Evolutionary conservation across 306 rosid species (phyloP).

Genomic region (Prinsepia uniflora): DNA sequence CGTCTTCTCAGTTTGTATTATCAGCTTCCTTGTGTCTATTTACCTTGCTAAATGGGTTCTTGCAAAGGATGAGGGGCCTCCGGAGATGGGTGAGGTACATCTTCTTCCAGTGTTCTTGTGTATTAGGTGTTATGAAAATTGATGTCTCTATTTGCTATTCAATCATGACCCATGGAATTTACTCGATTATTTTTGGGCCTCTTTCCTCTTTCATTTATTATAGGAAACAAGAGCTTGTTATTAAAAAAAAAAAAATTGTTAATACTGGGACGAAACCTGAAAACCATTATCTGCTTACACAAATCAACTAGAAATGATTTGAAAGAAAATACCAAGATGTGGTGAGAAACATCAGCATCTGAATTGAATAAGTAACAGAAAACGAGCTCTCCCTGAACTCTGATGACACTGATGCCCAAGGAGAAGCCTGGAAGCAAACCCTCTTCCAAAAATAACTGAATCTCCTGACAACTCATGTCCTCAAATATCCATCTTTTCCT

Average conservation of each 20-base stretch:
- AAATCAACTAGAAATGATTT: not conserved
- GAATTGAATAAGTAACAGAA: not conserved
- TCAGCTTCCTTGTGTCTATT: conserved; percentile 77
- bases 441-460: not conserved
- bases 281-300: not conserved
- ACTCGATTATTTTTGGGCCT: not conserved
- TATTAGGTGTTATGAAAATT: not conserved
- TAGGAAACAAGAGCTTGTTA: not conserved
- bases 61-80: conserved; percentile 96
- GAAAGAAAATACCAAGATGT: not conserved
- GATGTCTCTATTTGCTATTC: not conserved
- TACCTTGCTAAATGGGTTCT: conserved; percentile 94
- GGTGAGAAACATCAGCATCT: not conserved
- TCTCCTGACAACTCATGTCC: not conserved
- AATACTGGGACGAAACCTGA: not conserved
- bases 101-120: conserved; percentile 27
- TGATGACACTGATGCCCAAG: not conserved
- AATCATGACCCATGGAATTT: not conserved
- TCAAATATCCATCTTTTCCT: not conserved
- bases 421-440: not conserved
- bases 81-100: conserved; percentile 93
- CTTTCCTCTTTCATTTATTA: not conserved
- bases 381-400: not conserved
- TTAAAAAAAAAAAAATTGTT: not conserved
- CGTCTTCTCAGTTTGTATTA: conserved; percentile 80